These are phyloP conservation scores for Ganoderma sp. DNA, from an alignment of 1,284 basidiomycete genomes.

Conservation along the genomic window DNA sequence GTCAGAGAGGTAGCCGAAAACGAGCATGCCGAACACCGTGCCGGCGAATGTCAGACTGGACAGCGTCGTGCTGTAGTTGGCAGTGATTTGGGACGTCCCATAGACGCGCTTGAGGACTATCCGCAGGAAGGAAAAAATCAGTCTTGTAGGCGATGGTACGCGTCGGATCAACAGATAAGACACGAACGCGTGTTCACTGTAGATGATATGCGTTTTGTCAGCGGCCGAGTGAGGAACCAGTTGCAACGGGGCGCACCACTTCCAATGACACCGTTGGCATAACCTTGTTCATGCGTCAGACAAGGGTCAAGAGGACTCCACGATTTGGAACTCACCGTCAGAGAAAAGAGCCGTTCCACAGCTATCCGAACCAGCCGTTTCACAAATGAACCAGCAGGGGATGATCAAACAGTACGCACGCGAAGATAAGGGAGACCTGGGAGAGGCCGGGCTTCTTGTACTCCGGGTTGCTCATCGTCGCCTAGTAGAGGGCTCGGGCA, in stretches of 20 bases:
- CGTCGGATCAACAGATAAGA: neutral
- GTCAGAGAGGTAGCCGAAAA: conserved; percentile 82
- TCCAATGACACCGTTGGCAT: conserved; percentile 82
- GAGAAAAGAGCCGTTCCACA: conserved; percentile 88
- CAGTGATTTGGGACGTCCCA: conserved; percentile 52
- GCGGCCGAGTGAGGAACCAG: neutral
- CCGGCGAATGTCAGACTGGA: conserved; percentile 81
- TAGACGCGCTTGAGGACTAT: conserved; percentile 72
- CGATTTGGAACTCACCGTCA: conserved; percentile 61
- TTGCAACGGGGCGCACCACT: conserved; percentile 53
- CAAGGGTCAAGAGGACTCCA: neutral
- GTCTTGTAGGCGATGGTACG: neutral
- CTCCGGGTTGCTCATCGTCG: conserved; percentile 27
- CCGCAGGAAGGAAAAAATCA: conserved; percentile 14
- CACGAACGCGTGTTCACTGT: conserved; percentile 69
- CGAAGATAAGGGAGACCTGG: conserved; percentile 78
- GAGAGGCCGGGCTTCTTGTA: conserved; percentile 41
- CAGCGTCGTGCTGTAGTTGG: conserved; percentile 66
- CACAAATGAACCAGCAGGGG: neutral
- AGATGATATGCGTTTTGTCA: conserved; percentile 3
- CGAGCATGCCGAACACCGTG: conserved; percentile 83
- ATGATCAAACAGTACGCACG: conserved; percentile 53
- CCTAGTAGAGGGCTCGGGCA: conserved; percentile 26
- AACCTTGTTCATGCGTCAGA: conserved; percentile 53
- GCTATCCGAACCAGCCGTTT: conserved; percentile 42